These are phyloP conservation scores for Pezizomycotina sp. DNA, from an alignment of 2,329 filamentous ascomycete genomes.

Conservation along the genomic window DNA sequence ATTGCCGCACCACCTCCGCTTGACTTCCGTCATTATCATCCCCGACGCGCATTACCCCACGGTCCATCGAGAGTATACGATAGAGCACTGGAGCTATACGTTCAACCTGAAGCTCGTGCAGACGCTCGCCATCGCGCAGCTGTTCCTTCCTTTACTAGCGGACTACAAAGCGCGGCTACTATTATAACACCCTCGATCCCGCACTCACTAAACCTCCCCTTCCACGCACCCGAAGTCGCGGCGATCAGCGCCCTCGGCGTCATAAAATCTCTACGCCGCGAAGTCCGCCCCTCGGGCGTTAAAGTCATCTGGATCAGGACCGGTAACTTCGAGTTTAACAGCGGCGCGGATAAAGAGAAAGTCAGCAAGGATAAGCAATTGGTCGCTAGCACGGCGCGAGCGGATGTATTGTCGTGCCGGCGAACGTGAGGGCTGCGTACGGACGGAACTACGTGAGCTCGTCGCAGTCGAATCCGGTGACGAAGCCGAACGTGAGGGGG, in stretches of 20 bases:
- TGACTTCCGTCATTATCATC: constrained; percentile 68
- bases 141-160: constrained; percentile 66
- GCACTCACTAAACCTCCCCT: constrained; percentile 60
- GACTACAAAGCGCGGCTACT: constrained; percentile 48
- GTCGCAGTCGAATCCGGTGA: constrained; percentile 37
- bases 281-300: constrained; percentile 59
- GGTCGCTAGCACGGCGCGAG: constrained; percentile 25
- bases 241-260: constrained; percentile 77
- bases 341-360: constrained; percentile 34
- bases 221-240: constrained; percentile 70
- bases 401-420: constrained; percentile 47
- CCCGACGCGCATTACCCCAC: constrained; percentile 66
- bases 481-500: constrained; percentile 32
- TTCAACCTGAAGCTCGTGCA: constrained; percentile 84
- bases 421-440: constrained; percentile 43
- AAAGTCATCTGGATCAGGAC: constrained; percentile 77
- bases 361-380: constrained; percentile 30
- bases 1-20: constrained; percentile 54
- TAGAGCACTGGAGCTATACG: constrained; percentile 73
- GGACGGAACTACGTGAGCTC: constrained; percentile 45
- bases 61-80: constrained; percentile 69
- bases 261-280: constrained; percentile 37
- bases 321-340: constrained; percentile 72
- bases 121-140: constrained; percentile 73
- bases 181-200: constrained; percentile 67